These are phyloP conservation scores for Mycosarcoma mackinlayi DNA, from an alignment of 1,284 basidiomycete species.

Conservation along the genomic window DNA sequence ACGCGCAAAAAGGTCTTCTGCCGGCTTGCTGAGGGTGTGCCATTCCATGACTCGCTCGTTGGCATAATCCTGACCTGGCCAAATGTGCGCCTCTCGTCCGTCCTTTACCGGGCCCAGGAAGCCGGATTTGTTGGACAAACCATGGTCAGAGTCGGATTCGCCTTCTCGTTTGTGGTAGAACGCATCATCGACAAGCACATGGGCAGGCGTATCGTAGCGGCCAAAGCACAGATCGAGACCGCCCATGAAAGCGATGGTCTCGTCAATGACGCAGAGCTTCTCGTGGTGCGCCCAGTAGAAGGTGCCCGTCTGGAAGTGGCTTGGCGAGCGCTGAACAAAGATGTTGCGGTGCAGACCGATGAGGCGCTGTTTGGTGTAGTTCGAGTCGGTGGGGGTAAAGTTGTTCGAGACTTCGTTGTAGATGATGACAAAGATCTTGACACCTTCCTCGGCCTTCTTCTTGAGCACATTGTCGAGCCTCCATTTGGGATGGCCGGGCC, in stretches of 20 bases:
- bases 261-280: conserved; percentile 96
- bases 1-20: conserved; percentile 94
- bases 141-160: conserved; percentile 22
- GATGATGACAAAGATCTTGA: conserved; percentile 92
- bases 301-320: conserved; percentile 95
- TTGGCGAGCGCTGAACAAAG: conserved; percentile 95
- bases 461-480: conserved; percentile 88
- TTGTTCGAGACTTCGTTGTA: conserved; percentile 94
- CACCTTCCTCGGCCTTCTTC: conserved; percentile 92
- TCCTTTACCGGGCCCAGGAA: conserved; percentile 67
- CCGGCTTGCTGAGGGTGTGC: conserved; percentile 85
- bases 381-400: conserved; percentile 76
- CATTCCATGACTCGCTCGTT: conserved; percentile 92
- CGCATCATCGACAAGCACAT: conserved; percentile 87
- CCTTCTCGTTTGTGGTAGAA: conserved; percentile 44
- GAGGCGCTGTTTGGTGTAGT: conserved; percentile 92
- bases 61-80: conserved; percentile 91
- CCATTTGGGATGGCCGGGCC: conserved; percentile 86
- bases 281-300: conserved; percentile 97
- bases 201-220: conserved; percentile 85
- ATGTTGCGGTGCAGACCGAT: conserved; percentile 88
- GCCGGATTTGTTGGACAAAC: conserved; percentile 29
- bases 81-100: conserved; percentile 78
- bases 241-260: conserved; percentile 97
- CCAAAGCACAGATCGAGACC: conserved; percentile 84